A percentile compares a stretch with the other conserved stretches of the same genome.
These are phyloP conservation scores for Stephania yunnanensis DNA, from an alignment of 164 flowering plant species.

Conservation along the genomic window DNA sequence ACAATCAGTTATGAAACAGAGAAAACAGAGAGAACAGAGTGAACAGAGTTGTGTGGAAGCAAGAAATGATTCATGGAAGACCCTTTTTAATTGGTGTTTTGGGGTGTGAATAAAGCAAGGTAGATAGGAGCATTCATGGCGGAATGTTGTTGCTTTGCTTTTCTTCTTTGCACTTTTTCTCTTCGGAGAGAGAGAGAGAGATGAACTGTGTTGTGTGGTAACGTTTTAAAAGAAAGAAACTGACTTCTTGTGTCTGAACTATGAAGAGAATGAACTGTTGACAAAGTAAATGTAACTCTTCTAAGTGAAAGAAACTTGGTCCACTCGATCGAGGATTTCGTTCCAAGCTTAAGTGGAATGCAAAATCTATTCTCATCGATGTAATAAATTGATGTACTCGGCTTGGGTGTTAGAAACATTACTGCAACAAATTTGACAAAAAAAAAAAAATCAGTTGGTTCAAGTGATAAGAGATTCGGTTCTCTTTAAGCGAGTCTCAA, in stretches of 20 bases:
- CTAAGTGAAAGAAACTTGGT: no score
- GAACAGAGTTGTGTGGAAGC: conserved; percentile 19
- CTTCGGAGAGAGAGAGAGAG: background rate
- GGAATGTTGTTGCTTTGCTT: conserved; percentile 4
- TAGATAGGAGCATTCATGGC: conserved; percentile 32
- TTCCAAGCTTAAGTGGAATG: no score
- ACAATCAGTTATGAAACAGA: background rate
- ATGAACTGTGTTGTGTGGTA: background rate
- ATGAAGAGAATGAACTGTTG: no score
- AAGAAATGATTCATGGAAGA: conserved; percentile 19
- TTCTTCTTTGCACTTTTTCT: background rate
- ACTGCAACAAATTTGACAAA: no score
- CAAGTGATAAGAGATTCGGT: no score
- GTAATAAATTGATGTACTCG: no score
- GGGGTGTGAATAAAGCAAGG: conserved; percentile 40
- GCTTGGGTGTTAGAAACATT: no score
- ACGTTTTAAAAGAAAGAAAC: background rate
- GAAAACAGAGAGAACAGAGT: background rate
- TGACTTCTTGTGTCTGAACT: background rate
- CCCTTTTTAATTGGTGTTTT: background rate
- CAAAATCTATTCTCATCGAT: no score
- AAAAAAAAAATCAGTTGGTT: no score
- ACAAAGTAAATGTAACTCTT: no score
- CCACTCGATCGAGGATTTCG: no score
- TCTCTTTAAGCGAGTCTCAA: no score